Percentiles rank a stretch among this genome's conserved stretches.
Evolutionary conservation across 495 filamentous ascomycete genomes (phyloP).

Genomic region (Aspergillus olivimuriae): DNA sequence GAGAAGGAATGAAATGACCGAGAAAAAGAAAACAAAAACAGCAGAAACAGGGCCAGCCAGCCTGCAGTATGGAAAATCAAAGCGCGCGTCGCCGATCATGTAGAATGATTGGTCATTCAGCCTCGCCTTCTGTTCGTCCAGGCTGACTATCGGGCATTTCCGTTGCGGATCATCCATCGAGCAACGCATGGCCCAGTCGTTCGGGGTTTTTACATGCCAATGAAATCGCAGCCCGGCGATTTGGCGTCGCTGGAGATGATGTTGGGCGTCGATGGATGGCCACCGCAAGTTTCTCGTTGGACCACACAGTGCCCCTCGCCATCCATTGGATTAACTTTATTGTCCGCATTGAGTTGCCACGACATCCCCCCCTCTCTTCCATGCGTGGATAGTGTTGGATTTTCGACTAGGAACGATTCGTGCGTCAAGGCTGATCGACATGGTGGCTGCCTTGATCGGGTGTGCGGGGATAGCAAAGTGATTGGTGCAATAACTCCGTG

Average conservation of each 20-base stretch:
- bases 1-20: no score
- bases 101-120: constrained; percentile 5
- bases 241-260: constrained; percentile 6
- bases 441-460: constrained; percentile 21
- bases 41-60: background rate
- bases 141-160: constrained; percentile 33
- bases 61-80: background rate
- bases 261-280: constrained; percentile 21
- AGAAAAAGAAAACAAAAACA: background rate
- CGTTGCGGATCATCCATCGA: constrained; percentile 33
- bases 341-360: constrained; percentile 6
- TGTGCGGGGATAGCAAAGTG: constrained; percentile 17
- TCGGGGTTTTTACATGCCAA: constrained; percentile 34
- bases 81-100: background rate
- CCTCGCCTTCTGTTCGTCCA: constrained; percentile 5
- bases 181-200: constrained; percentile 13
- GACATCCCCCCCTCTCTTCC: constrained; percentile 1
- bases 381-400: background rate
- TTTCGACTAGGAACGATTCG: constrained; percentile 2
- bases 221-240: constrained; percentile 7
- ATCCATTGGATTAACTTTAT: constrained; percentile 7
- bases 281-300: constrained; percentile 10
- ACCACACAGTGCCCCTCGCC: no score
- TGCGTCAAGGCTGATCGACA: constrained; percentile 22
- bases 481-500: constrained; percentile 34